These are phyloP conservation scores for Yamadazyma paraphyllophila DNA, from an alignment of 805 yeast genomes.

Conservation along the genomic window DNA sequence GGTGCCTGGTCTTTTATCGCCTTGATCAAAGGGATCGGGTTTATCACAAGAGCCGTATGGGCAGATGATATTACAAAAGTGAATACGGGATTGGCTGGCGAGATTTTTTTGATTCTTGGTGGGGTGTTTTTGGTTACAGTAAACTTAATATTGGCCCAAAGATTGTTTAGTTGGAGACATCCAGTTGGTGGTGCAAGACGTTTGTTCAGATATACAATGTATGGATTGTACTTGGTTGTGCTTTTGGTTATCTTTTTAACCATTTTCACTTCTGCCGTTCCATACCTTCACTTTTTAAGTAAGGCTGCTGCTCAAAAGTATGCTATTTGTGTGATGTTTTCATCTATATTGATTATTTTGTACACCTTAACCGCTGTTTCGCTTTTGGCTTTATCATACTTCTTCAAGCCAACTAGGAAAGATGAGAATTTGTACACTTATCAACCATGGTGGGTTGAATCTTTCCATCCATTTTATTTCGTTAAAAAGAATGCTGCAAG, in stretches of 20 bases:
- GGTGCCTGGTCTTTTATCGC: conserved; percentile 53
- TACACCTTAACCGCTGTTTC: conserved; percentile 54
- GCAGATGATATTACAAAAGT: conserved; percentile 45
- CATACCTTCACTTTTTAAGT: conserved; percentile 56
- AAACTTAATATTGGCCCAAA: conserved; percentile 64
- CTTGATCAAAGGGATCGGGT: conserved; percentile 55
- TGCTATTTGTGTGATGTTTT: conserved; percentile 27
- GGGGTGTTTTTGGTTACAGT: conserved; percentile 54
- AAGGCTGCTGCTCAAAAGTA: conserved; percentile 21
- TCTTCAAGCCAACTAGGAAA: conserved; percentile 53
- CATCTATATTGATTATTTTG: conserved; percentile 29
- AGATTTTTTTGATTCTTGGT: conserved; percentile 55
- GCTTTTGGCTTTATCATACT: conserved; percentile 50
- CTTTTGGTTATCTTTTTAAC: conserved; percentile 59
- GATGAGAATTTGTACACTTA: conserved; percentile 54
- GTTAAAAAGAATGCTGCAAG: conserved; percentile 53
- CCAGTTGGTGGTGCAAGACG: conserved; percentile 61
- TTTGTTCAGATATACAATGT: conserved; percentile 50
- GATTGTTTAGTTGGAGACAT: conserved; percentile 74
- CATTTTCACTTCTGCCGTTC: conserved; percentile 58
- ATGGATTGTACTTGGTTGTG: conserved; percentile 50
- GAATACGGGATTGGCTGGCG: conserved; percentile 53
- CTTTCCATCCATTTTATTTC: conserved; percentile 58
- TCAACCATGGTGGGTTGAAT: conserved; percentile 79
- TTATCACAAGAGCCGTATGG: conserved; percentile 57